These are phyloP conservation scores for Kodamaea hsintzibuensis DNA, from an alignment of 805 yeast genomes.

Conservation along the genomic window DNA sequence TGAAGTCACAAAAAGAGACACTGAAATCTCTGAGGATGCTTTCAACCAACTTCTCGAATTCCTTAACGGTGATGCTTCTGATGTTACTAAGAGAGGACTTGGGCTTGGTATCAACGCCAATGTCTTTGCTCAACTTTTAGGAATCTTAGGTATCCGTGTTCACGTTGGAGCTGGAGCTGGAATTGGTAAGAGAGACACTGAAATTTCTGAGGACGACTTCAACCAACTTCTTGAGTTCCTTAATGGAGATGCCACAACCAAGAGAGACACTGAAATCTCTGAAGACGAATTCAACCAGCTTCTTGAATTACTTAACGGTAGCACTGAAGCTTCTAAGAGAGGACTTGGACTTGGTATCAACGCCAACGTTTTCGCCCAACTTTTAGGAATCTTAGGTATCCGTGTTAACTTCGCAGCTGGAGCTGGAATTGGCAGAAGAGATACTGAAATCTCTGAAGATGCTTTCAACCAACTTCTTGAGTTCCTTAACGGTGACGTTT, in stretches of 20 bases:
- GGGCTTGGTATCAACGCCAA: conserved; percentile 3
- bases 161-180: conserved; percentile 5
- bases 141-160: conserved; percentile 2
- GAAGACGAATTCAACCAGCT: not conserved
- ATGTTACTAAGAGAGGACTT: conserved; percentile 10
- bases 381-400: conserved; percentile 6
- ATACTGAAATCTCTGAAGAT: not conserved
- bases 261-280: conserved; percentile 10
- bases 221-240: not conserved
- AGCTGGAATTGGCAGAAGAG: conserved; percentile 2
- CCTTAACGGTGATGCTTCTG: not conserved
- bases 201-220: conserved; percentile 13
- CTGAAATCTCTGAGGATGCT: conserved; percentile 3
- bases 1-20: not conserved
- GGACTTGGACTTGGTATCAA: conserved; percentile 8
- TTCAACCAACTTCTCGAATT: conserved; percentile 1
- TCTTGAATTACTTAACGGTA: conserved; percentile 6
- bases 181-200: conserved; percentile 4
- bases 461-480: not conserved
- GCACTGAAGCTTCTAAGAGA: conserved; percentile 4
- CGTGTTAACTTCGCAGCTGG: not conserved
- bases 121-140: conserved; percentile 7
- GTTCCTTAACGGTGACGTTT: not conserved
- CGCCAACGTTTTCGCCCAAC: conserved; percentile 16
- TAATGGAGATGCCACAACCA: conserved; percentile 12